Base-by-base conservation (phyloP, 352 stramenopile genomes). In the Paralagenidium karlingii region DNA sequence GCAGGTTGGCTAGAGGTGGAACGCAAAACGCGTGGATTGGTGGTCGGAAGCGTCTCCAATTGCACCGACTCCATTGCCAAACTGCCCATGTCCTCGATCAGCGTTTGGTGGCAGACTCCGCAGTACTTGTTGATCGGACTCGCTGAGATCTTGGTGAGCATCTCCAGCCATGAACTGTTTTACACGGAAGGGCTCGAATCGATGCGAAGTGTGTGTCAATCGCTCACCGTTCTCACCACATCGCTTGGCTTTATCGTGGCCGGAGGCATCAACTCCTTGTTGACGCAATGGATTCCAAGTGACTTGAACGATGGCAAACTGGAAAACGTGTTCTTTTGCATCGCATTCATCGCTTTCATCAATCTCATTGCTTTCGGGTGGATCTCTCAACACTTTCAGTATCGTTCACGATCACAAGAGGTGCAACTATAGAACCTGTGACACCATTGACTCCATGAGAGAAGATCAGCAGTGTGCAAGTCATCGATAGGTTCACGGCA, bases 151-250 rank as follows among this genome's bases (percentile, higher is more conserved):
- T 51, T 95, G 40, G 86, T 77, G 20, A 91, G 74, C 46, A 95
- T 94, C 38, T 87, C 82, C 3, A 68, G 40, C 47, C 89, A 90
- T 57, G 79, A 90, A 47, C 53, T 96, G n/a, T 96, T 95, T 51
- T 95, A 95, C 53, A 88, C 79, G 13, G 81, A 96, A 53, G 83
- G 92, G 5, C 85, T 83, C 9, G 68, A 82, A 53, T 85, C 68
- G 18, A 95, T 95, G 84, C 71, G 84, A 34, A 94, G 82, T 41
- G 80, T 95, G 5, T 91, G 79, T 41, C 81, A 94, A 34, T 77
- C 84, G 9, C 67, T 94, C 8, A 95, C 95, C 45, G 33, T 96
- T 28, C 57, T 95, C 15, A 95, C 82, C 1, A 95, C 79, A 0
- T 93, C 85, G 36, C 62, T 96, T 16, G 83, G 83, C 3, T 90